Base-by-base conservation (phyloP, 2,329 filamentous ascomycete species). In the Ascochyta fabae region DNA sequence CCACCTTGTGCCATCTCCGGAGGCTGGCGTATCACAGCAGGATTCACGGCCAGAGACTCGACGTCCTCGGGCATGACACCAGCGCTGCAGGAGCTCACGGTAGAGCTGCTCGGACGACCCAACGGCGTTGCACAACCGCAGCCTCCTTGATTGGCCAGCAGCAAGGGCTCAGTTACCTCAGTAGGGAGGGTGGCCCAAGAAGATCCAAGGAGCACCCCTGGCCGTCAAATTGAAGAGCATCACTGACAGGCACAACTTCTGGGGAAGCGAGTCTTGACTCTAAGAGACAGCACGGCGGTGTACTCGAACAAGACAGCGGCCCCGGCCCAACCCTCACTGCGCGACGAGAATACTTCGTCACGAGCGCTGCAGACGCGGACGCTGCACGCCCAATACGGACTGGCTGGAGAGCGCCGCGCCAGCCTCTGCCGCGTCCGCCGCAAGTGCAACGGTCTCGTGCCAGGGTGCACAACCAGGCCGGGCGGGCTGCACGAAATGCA, bases 121-220 rank as follows among this genome's bases (percentile, higher is more conserved):
- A 52, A 48, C 52, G 47, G 47, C 38, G 51, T 59, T 41, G 45
- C 61, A 59, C 61, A 44, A 58, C 55, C 45, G 44, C 49, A 40
- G 33, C 36, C 56, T 54, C 50, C 49, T 40, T 53, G 43, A 60
- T 56, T 59, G 57, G 59, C 46, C 40, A 24, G 33, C 46, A 47
- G 43, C 41, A 57, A 61, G 56, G 54, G 58, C 38, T 19, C 26
- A 29, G 4, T 5, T 12, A 16, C 31, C 9, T 0, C 7, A 10
- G 9, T 2, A 10, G 27, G 27, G 39, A 16, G 22, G 42, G 22
- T 16, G 27, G 46, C 31, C 40, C 52, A 36, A 50, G 42, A 47
- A 31, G 27, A 36, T 16, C 33, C 24, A 53, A 58, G 59, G 50
- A 60, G 55, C 62, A 59, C 52, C 58, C 56, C 46, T 48, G 56